A percentile compares a stretch with the other conserved stretches of the same genome.
Conservation (phyloP, 1,284 basidiomycete species). For the Mixia osmundae region DNA sequence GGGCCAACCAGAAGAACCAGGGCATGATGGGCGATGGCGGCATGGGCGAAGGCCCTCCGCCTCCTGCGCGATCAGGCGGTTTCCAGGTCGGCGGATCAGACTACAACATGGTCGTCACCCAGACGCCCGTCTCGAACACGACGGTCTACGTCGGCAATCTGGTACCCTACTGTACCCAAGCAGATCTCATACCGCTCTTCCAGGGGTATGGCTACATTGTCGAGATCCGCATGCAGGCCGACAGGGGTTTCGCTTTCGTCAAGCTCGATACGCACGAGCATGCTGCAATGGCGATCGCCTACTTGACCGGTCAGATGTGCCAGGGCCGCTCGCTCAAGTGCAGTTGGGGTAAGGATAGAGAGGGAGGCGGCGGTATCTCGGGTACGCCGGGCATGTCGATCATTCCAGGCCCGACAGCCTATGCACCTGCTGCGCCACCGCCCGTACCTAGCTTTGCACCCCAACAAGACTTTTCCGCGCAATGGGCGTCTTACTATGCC, state of each 20-base stretch:
- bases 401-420: too few relatives aligned
- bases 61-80: background rate
- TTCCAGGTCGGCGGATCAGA: constrained; percentile 36
- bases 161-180: constrained; percentile 80
- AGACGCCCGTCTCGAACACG: constrained; percentile 73
- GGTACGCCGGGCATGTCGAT: too few relatives aligned
- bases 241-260: constrained; percentile 93
- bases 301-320: constrained; percentile 79
- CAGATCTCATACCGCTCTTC: constrained; percentile 87
- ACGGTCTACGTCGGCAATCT: constrained; percentile 98
- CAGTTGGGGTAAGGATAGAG: constrained; percentile 91
- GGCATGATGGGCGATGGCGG: constrained; percentile 17
- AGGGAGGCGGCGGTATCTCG: constrained; percentile 21
- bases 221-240: constrained; percentile 94
- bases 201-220: constrained; percentile 90
- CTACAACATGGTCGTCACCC: constrained; percentile 70
- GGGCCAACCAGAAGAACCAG: constrained; percentile 97
- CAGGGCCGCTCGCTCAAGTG: constrained; percentile 90
- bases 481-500: background rate
- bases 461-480: background rate
- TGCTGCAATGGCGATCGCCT: constrained; percentile 87
- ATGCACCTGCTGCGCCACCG: background rate
- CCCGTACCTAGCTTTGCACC: background rate
- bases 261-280: constrained; percentile 95
- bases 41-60: constrained; percentile 7